These are phyloP conservation scores for Orbilia ellipsospora DNA, from an alignment of 2,329 filamentous ascomycete genomes.

Conservation along the genomic window DNA sequence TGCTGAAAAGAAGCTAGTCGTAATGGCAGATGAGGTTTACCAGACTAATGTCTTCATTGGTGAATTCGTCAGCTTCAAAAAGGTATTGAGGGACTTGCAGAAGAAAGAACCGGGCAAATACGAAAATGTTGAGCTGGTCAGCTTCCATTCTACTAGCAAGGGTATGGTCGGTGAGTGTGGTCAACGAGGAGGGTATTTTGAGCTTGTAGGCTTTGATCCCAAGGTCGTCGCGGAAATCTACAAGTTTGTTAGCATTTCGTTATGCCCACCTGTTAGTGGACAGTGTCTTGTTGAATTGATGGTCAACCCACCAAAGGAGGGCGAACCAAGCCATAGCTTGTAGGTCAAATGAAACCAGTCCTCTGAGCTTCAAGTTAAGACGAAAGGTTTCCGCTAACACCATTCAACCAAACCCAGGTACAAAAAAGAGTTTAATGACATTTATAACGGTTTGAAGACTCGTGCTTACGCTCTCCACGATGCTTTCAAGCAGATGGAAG, in stretches of 20 bases:
- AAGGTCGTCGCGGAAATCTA: constrained; percentile 93
- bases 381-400: constrained; percentile 23
- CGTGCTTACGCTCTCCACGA: constrained; percentile 87
- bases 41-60: constrained; percentile 98
- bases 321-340: constrained; percentile 83
- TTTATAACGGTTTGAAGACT: constrained; percentile 80
- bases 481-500: constrained; percentile 94
- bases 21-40: constrained; percentile 98
- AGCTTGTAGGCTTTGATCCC: constrained; percentile 87
- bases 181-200: constrained; percentile 96
- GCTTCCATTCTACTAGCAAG: constrained; percentile 93
- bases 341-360: constrained; percentile 36
- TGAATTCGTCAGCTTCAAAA: constrained; percentile 96
- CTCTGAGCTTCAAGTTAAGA: background rate
- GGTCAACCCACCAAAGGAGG: constrained; percentile 90
- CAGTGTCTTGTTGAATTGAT: constrained; percentile 97
- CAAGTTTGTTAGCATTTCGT: constrained; percentile 97
- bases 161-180: constrained; percentile 99
- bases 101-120: constrained; percentile 78
- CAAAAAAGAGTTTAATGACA: constrained; percentile 82
- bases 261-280: constrained; percentile 93
- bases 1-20: constrained; percentile 82
- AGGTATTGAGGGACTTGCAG: constrained; percentile 83
- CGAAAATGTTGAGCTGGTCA: constrained; percentile 87
- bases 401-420: constrained; percentile 66